These are phyloP conservation scores for Taxawa tesnikishii DNA, from an alignment of 2,329 filamentous ascomycete species.

Conservation along the genomic window DNA sequence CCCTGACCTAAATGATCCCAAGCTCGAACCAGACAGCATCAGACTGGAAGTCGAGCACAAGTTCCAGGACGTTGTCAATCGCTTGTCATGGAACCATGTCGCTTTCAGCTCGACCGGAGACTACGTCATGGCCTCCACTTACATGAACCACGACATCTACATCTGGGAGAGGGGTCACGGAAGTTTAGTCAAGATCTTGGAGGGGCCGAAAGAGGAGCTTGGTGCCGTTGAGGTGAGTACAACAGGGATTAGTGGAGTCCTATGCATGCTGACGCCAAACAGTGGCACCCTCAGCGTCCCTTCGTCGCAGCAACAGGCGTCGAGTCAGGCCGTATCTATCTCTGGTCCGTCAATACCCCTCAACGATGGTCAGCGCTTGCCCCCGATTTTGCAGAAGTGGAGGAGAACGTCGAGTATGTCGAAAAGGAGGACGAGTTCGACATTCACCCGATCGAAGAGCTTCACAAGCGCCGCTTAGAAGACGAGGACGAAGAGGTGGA, in stretches of 20 bases:
- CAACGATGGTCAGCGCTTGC: slow-evolving; percentile 96
- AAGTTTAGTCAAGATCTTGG: slow-evolving; percentile 89
- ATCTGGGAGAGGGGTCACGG: slow-evolving; percentile 94
- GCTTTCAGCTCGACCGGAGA: slow-evolving; percentile 90
- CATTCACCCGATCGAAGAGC: slow-evolving; percentile 87
- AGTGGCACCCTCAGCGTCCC: slow-evolving; percentile 81
- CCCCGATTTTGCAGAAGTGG: slow-evolving; percentile 92
- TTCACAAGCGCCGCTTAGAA: slow-evolving; percentile 81
- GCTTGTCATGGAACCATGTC: slow-evolving; percentile 91
- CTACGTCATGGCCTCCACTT: slow-evolving; percentile 91
- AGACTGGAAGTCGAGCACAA: slow-evolving; percentile 91
- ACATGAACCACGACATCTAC: slow-evolving; percentile 97
- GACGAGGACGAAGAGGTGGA: slow-evolving; percentile 90
- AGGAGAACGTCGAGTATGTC: slow-evolving; percentile 95
- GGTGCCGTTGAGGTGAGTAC: slow-evolving; percentile 65
- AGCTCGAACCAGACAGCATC: slow-evolving; percentile 73
- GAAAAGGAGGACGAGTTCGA: slow-evolving; percentile 97
- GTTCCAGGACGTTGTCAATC: slow-evolving; percentile 95
- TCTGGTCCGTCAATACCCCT: slow-evolving; percentile 90
- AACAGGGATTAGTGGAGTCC: too few relatives aligned
- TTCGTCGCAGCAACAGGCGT: slow-evolving; percentile 84
- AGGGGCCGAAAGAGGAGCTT: slow-evolving; percentile 92
- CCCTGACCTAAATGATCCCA: slow-evolving; percentile 52
- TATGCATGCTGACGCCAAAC: too few relatives aligned
- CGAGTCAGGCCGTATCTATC: slow-evolving; percentile 85